Evolutionary conservation across 208 protist genomes (phyloP).

Genomic region (Wallacemonas sp.): DNA sequence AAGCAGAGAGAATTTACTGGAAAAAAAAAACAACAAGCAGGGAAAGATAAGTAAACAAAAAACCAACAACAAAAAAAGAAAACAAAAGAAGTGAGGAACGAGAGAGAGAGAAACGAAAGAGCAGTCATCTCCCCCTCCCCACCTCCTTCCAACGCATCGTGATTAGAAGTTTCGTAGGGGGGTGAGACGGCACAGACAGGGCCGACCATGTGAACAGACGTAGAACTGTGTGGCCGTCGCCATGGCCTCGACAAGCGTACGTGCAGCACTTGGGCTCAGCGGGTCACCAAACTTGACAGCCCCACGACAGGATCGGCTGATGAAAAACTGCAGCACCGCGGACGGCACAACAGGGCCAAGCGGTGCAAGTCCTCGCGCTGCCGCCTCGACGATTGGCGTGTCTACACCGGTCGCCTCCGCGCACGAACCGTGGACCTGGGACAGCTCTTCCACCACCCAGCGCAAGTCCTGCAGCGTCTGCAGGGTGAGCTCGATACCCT

Average conservation of each 20-base stretch:
- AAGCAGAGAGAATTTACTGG: background rate
- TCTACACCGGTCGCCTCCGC: background rate
- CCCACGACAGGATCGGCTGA: conserved; percentile 78
- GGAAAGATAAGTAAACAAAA: too few species aligned
- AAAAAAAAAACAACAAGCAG: too few species aligned
- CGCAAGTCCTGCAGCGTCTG: conserved; percentile 39
- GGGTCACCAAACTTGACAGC: conserved; percentile 80
- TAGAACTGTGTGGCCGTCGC: conserved; percentile 59
- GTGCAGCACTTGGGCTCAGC: conserved; percentile 25
- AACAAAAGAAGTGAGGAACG: too few species aligned
- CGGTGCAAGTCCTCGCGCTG: too few species aligned
- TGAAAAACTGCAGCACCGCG: conserved; percentile 57
- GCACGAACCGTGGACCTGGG: background rate
- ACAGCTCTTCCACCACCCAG: conserved; percentile 58
- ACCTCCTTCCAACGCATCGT: background rate
- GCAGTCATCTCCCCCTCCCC: background rate
- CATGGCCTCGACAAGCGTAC: conserved; percentile 27
- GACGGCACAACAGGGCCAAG: conserved; percentile 41
- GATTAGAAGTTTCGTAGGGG: conserved; percentile 9
- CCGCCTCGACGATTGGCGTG: too few species aligned
- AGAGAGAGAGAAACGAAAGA: too few species aligned
- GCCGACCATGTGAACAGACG: conserved; percentile 75
- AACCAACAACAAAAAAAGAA: too few species aligned
- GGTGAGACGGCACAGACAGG: conserved; percentile 41
- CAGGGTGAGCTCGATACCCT: conserved; percentile 39